These are phyloP conservation scores for Mimosa bimucronata DNA, from an alignment of 306 rosid genomes.

Conservation along the genomic window DNA sequence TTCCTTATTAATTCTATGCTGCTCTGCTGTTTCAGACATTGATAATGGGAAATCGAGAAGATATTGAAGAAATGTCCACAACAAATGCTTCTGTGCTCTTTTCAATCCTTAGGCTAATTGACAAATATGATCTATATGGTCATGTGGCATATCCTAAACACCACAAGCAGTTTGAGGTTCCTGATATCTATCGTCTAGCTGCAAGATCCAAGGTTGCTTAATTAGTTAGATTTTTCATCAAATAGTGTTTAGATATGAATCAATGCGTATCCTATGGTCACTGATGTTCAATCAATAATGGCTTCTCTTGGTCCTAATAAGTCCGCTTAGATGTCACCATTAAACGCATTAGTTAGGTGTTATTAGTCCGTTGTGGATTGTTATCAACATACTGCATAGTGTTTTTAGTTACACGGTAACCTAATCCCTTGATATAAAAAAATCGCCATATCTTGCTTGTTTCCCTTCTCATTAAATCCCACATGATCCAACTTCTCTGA, in stretches of 20 bases:
- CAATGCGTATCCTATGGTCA: not conserved
- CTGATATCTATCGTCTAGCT: slow-evolving; percentile 93
- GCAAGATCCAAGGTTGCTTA: slow-evolving; percentile 88
- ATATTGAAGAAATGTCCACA: slow-evolving; percentile 97
- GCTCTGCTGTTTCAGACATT: slow-evolving; percentile 66
- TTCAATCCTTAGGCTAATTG: slow-evolving; percentile 89
- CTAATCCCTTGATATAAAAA: not conserved
- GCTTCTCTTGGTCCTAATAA: too few relatives aligned
- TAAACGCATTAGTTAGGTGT: too few relatives aligned
- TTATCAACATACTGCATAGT: not conserved
- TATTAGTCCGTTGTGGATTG: too few relatives aligned
- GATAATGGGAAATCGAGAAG: slow-evolving; percentile 97
- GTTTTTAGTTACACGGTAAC: not conserved
- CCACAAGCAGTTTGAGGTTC: slow-evolving; percentile 97
- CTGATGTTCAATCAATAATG: not conserved
- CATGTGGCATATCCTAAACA: slow-evolving; percentile 99
- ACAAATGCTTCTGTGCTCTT: slow-evolving; percentile 91
- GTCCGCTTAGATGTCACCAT: too few relatives aligned
- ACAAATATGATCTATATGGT: slow-evolving; percentile 94
- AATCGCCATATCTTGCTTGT: not conserved
- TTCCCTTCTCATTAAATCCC: not conserved
- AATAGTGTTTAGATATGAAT: not conserved
- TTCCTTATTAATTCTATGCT: slow-evolving; percentile 20
- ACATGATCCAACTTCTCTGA: not conserved
- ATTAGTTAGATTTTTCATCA: slow-evolving; percentile 1